Base-by-base conservation (phyloP, 805 yeast genomes). In the Schwanniomyces pseudopolymorphus region DNA sequence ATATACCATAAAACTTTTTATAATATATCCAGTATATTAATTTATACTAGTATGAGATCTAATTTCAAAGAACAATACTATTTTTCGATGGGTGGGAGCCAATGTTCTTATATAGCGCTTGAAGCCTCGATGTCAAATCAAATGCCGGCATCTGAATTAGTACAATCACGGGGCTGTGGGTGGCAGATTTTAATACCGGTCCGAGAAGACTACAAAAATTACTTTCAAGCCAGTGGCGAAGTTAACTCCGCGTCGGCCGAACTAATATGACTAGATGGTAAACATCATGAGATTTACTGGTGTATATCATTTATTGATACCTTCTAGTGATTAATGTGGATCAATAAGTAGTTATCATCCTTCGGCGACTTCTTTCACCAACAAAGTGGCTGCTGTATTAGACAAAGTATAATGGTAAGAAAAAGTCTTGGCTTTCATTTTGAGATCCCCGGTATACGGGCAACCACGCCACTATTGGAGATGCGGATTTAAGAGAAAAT, bases 91-190 rank as follows among this genome's bases (percentile, higher is more conserved):
- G 16, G 35, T 31, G 35, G 35, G 35, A 31, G 4, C 35, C 11
- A 16, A 31, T 31, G 35, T 31, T 31, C 35, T 31, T 31, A 14
- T 31, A 31, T 31, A 31, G 28, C 19, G 35, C 20, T 16, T 31
- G 20, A 31, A 31, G 35, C 35, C 35, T 31, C 35, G 35, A 14
- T 31, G 35, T 31, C 35, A 31, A 31, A 31, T 31, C 35, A 31
- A 31, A 31, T 31, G 35, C 35, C 35, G 35, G 35, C 35, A 17
- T 31, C 20, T 31, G 35, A 17, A 26, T 16, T 31, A 14, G 35
- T 31, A 31, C 19, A 31, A 7, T 14, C 20, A 31, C 20, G 19
- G 35, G 35, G 35, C 35, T 31, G 35, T 31, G 35, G 20, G 17
- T 16, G 35, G 35, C 35, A 31, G 35, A 8, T 16, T 3, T 31